These are phyloP conservation scores for Hysterangium stoloniferum DNA, from an alignment of 768 basidiomycete species.

Conservation along the genomic window DNA sequence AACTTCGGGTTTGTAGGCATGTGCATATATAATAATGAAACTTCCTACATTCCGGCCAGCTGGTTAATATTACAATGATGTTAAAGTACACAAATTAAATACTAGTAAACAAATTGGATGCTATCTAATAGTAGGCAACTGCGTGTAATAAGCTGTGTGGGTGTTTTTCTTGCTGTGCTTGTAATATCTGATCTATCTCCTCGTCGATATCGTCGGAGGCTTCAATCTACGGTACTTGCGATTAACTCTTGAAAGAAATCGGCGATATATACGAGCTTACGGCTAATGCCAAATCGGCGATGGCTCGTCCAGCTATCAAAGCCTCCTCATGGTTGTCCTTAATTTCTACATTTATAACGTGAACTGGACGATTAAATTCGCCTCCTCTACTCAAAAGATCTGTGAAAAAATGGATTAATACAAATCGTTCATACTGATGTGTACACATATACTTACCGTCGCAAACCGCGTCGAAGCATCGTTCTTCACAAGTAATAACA, in stretches of 20 bases:
- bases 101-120: background rate
- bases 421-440: no score
- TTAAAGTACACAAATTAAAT: background rate
- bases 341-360: conserved; percentile 96
- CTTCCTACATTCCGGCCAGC: no score
- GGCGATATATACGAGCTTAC: conserved; percentile 40
- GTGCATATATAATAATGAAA: background rate
- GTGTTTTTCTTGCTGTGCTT: conserved; percentile 78
- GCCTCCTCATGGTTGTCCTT: conserved; percentile 99
- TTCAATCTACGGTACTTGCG: conserved; percentile 58
- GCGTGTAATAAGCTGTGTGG: conserved; percentile 89
- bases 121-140: conserved; percentile 75
- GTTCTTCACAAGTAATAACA: conserved; percentile 97
- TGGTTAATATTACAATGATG: no score
- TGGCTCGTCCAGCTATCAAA: conserved; percentile 88
- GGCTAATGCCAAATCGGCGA: conserved; percentile 82
- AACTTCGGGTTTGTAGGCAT: no score
- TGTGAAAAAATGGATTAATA: conserved; percentile 29
- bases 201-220: conserved; percentile 79
- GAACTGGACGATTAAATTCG: conserved; percentile 89
- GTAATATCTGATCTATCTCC: conserved; percentile 82
- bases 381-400: conserved; percentile 85
- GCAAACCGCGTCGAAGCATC: conserved; percentile 97
- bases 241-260: background rate
- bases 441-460: conserved; percentile 57